phyloP scores from a whole-genome alignment of 106 monocot genomes.

The Allium cepa region DNA sequence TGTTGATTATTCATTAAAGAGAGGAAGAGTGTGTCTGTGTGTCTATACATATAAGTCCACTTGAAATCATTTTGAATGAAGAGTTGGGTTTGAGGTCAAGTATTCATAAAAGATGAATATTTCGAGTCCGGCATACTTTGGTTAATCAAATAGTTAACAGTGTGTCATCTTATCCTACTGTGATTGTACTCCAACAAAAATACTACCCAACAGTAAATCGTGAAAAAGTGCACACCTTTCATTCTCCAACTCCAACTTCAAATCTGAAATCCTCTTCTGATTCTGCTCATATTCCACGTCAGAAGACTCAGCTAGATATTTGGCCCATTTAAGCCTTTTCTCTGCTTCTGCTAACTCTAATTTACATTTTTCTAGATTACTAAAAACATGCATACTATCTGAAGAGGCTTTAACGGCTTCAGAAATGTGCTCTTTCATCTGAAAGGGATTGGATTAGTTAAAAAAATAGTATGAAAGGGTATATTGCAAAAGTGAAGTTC shows the following conservation, averaged over 20 bases:
- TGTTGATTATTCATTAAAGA: too few relatives aligned
- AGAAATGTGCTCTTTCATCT: slow-evolving; percentile 63
- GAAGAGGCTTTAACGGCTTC: slow-evolving; percentile 66
- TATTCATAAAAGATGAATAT: too few relatives aligned
- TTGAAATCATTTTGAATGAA: too few relatives aligned
- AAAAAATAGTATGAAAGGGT: neutral
- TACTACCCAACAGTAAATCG: neutral
- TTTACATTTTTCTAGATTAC: slow-evolving; percentile 50
- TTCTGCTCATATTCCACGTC: slow-evolving; percentile 74
- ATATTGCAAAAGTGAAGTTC: neutral
- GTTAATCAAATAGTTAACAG: too few relatives aligned
- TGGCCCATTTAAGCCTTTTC: slow-evolving; percentile 80
- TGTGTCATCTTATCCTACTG: too few relatives aligned
- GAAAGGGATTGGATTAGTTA: slow-evolving; percentile 3
- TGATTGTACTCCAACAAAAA: too few relatives aligned
- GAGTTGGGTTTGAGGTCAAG: too few relatives aligned
- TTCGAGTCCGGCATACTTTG: too few relatives aligned
- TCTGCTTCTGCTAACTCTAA: slow-evolving; percentile 65
- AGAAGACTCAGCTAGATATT: slow-evolving; percentile 38
- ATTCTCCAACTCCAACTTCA: slow-evolving; percentile 51
- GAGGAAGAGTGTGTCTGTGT: too few relatives aligned
- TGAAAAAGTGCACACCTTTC: slow-evolving; percentile 53
- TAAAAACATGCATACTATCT: slow-evolving; percentile 51
- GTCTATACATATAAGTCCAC: too few relatives aligned
- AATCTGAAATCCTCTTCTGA: slow-evolving; percentile 42